Base-by-base conservation (phyloP, 2,329 filamentous ascomycete genomes). In the Penicillium sp. region DNA sequence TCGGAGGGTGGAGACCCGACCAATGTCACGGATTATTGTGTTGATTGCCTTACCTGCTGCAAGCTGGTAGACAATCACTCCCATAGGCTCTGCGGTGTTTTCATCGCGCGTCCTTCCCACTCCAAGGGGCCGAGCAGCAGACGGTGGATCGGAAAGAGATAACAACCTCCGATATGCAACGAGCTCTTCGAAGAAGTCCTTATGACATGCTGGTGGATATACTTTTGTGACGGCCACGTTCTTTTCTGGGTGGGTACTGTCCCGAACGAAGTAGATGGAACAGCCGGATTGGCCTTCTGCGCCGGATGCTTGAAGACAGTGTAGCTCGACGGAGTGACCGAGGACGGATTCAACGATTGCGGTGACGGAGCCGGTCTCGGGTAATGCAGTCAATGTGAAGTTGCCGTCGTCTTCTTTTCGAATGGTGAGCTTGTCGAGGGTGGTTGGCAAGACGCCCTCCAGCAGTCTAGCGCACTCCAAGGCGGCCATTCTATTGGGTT, bases 201-300 rank as follows among this genome's bases (percentile, higher is more conserved):
- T 38, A 38, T 37, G 43, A 10, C 43, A 38, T 45, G n/a, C 17
- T 21, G 43, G 32, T 5, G 43, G 43, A 28, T 45, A 45, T 26
- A 45, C 32, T 1, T 45, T 45, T 26, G 43, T 29, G 32, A 45
- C 43, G 4, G 43, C 43, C 7, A 45, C 8, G 2, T 32, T 21
- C 1, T 12, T 37, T 37, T 37, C 43, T n/a, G 32, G 43, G 13
- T 29, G 32, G 13, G 2, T 45, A 33, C n/a, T 37, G 43, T 45
- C 9, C 13, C 32, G 17, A 21, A 45, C 43, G 6, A 45, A 45
- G 8, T 45, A 45, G 13, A 45, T 45, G 12, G 22, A 38, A 15
- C 43, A 45, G 43, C 32, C 43, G 13, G 43, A 45, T 38, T 45
- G 43, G 22, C 43, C 43, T 21, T 45, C 43, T 38, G 43, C 43